These are phyloP conservation scores for Claviceps arundinis DNA, from an alignment of 2,329 filamentous ascomycete genomes.

Conservation along the genomic window DNA sequence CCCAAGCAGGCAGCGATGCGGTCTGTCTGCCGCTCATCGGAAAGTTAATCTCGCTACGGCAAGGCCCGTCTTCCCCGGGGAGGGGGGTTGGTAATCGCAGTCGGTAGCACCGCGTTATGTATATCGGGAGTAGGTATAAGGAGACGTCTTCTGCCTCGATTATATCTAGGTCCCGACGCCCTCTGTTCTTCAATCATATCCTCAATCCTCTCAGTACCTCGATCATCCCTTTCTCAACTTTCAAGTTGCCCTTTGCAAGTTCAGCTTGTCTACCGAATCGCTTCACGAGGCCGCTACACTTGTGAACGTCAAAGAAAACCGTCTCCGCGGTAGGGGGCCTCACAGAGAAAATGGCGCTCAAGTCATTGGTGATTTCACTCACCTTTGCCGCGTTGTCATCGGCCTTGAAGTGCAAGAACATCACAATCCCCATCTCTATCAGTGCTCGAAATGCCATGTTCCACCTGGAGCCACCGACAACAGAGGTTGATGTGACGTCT, in stretches of 20 bases:
- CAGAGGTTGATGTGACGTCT: slow-evolving; percentile 43
- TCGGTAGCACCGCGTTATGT: background rate
- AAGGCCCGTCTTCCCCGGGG: background rate
- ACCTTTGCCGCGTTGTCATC: slow-evolving; percentile 14
- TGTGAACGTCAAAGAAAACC: background rate
- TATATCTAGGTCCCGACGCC: background rate
- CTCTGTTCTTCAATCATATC: too few relatives aligned
- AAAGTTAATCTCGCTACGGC: background rate
- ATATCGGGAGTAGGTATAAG: background rate
- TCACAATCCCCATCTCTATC: slow-evolving; percentile 43
- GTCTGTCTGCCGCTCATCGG: background rate
- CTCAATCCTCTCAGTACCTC: background rate
- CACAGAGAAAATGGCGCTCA: background rate
- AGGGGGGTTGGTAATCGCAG: background rate
- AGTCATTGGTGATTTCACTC: slow-evolving; percentile 10
- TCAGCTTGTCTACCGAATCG: background rate
- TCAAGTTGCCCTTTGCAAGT: background rate
- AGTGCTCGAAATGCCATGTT: slow-evolving; percentile 41
- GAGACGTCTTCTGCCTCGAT: too few relatives aligned
- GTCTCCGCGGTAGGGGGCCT: background rate
- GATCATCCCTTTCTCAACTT: background rate
- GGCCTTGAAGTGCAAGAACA: slow-evolving; percentile 29
- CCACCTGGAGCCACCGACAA: slow-evolving; percentile 29
- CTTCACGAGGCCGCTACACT: background rate
- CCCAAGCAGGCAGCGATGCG: background rate